Conservation (phyloP, 345 rosid genomes). For the Ailanthus altissimus region DNA sequence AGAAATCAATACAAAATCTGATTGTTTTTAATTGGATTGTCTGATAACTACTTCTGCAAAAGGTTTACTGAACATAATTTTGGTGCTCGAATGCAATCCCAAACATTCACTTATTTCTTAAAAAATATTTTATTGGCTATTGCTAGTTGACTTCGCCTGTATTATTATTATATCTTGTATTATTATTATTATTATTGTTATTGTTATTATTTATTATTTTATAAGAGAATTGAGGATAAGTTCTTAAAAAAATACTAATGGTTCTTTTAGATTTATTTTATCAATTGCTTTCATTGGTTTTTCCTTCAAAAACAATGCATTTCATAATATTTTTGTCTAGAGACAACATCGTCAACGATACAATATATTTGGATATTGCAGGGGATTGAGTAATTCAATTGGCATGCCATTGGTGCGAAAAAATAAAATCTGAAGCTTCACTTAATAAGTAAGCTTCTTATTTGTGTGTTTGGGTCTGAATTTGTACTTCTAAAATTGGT, state of each 20-base stretch:
- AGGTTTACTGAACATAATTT: too few species aligned
- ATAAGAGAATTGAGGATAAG: not conserved
- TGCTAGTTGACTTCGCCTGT: not conserved
- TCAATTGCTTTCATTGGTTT: conserved; percentile 1
- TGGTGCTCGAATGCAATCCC: too few species aligned
- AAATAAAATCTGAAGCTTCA: conserved; percentile 60
- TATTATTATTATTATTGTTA: too few species aligned
- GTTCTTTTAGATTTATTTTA: not conserved
- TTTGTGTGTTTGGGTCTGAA: conserved; percentile 32
- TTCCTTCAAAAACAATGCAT: not conserved
- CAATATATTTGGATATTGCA: conserved; percentile 75
- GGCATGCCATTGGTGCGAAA: conserved; percentile 53
- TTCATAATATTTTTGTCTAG: conserved; percentile 35
- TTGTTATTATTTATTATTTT: too few species aligned
- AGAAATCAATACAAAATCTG: too few species aligned
- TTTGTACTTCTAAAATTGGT: conserved; percentile 13
- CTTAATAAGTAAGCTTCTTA: conserved; percentile 50
- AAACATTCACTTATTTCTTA: not conserved
- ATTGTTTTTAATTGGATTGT: too few species aligned
- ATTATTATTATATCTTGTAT: too few species aligned
- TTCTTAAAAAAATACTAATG: not conserved
- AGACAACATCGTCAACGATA: conserved; percentile 43
- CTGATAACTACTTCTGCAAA: too few species aligned
- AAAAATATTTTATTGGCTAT: not conserved
- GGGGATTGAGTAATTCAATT: conserved; percentile 50